Conservation (phyloP, 2,329 filamentous ascomycete genomes). For the Talaromyces pinophilus region DNA sequence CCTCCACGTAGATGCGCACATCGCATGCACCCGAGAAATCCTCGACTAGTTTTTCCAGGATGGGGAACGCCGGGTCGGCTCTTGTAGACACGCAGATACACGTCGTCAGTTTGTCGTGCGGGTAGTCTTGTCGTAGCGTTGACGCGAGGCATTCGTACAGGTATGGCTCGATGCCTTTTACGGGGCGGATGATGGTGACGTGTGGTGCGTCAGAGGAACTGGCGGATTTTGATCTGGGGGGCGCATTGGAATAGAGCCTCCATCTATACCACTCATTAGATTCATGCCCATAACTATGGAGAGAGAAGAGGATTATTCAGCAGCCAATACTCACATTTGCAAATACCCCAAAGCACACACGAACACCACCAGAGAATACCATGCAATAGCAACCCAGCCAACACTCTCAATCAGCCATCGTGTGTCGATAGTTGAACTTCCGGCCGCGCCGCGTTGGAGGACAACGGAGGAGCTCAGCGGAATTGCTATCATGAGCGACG, state of each 20-base stretch:
- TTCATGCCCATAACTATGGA: slow-evolving; percentile 1
- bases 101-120: slow-evolving; percentile 71
- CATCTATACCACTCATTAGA: slow-evolving; percentile 46
- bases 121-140: slow-evolving; percentile 81
- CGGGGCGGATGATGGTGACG: slow-evolving; percentile 87
- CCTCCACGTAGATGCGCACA: slow-evolving; percentile 74
- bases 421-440: slow-evolving; percentile 8
- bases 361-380: slow-evolving; percentile 57
- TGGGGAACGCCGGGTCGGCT: slow-evolving; percentile 73
- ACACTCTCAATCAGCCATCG: slow-evolving; percentile 41
- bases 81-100: slow-evolving; percentile 77
- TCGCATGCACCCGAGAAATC: slow-evolving; percentile 71
- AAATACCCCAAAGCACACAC: slow-evolving; percentile 61
- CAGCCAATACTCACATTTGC: slow-evolving; percentile 54
- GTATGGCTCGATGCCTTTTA: slow-evolving; percentile 86
- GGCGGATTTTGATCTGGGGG: slow-evolving; percentile 40
- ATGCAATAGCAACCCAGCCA: slow-evolving; percentile 53
- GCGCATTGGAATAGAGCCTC: slow-evolving; percentile 54
- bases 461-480: slow-evolving; percentile 24
- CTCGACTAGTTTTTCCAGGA: slow-evolving; percentile 68
- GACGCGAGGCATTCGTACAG: slow-evolving; percentile 91
- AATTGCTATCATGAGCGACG: slow-evolving; percentile 26
- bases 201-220: slow-evolving; percentile 64
- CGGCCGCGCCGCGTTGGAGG: slow-evolving; percentile 25
- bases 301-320: neutral